These are phyloP conservation scores for Eucalyptus melliodora DNA, from an alignment of 345 rosid genomes.

Conservation along the genomic window DNA sequence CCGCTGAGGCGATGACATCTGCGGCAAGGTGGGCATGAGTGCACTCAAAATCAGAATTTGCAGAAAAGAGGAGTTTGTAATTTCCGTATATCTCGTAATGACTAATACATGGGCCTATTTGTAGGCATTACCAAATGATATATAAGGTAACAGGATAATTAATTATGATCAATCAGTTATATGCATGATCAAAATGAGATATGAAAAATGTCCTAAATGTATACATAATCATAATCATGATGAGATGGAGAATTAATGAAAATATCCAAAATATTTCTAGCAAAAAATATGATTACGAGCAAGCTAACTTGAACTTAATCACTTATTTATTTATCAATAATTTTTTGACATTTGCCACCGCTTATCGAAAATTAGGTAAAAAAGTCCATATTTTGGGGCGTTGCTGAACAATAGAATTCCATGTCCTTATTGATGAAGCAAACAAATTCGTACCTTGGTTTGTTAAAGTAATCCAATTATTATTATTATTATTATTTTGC, in stretches of 20 bases:
- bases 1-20: not conserved
- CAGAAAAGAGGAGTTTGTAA: not conserved
- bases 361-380: not conserved
- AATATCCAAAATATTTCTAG: not conserved
- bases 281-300: not conserved
- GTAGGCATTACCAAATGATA: not conserved
- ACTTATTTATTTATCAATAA: not conserved
- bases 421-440: not conserved
- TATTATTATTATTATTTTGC: no score
- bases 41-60: not conserved
- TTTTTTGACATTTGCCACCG: not conserved
- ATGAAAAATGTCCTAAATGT: not conserved
- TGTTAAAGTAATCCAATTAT: not conserved
- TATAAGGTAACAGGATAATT: not conserved
- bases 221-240: not conserved
- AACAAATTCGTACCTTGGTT: not conserved
- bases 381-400: not conserved
- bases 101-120: not conserved
- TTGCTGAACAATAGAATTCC: not conserved
- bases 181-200: not conserved
- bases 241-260: not conserved
- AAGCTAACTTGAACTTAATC: not conserved
- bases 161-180: not conserved
- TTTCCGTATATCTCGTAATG: not conserved
- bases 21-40: not conserved